phyloP scores from a whole-genome alignment of 208 protist genomes.

The Zelonia costaricensis region DNA sequence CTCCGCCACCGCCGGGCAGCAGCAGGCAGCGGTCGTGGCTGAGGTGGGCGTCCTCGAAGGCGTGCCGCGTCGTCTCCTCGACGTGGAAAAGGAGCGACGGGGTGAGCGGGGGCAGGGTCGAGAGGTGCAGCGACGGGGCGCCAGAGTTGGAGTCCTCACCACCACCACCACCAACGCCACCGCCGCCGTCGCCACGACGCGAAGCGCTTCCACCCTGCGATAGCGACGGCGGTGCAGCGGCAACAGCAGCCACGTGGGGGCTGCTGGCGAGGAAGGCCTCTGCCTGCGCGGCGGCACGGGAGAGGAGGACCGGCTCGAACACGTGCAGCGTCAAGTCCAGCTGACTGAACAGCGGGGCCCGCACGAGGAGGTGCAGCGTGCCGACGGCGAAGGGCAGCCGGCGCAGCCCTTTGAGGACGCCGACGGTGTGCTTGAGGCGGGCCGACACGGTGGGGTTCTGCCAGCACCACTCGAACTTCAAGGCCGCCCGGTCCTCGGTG shows the following conservation, averaged over 20 bases:
- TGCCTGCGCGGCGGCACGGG: slow-evolving; percentile 28
- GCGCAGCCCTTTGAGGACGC: slow-evolving; percentile 35
- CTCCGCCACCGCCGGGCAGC: slow-evolving; percentile 6
- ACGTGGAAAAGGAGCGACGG: slow-evolving; percentile 56
- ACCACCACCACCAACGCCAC: too few species aligned
- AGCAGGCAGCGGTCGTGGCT: slow-evolving; percentile 38
- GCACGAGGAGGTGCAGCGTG: slow-evolving; percentile 59
- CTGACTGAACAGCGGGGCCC: slow-evolving; percentile 56
- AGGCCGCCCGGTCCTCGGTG: slow-evolving; percentile 79
- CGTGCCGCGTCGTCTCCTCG: slow-evolving; percentile 47
- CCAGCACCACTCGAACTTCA: slow-evolving; percentile 97
- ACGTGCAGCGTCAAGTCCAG: slow-evolving; percentile 77
- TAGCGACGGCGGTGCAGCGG: not conserved
- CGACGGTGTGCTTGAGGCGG: slow-evolving; percentile 43
- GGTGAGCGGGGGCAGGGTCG: slow-evolving; percentile 30
- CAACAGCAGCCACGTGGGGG: not conserved
- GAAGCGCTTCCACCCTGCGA: not conserved
- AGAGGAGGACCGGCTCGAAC: slow-evolving; percentile 51
- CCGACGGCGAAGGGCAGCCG: slow-evolving; percentile 63
- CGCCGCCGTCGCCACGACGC: too few species aligned
- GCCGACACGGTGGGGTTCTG: slow-evolving; percentile 81
- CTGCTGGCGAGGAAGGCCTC: slow-evolving; percentile 12
- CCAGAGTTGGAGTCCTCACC: too few species aligned
- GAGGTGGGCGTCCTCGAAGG: slow-evolving; percentile 57
- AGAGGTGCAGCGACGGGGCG: too few species aligned